phyloP scores from a whole-genome alignment of 1,139 yeast genomes.

The Yamadazyma diospyri region DNA sequence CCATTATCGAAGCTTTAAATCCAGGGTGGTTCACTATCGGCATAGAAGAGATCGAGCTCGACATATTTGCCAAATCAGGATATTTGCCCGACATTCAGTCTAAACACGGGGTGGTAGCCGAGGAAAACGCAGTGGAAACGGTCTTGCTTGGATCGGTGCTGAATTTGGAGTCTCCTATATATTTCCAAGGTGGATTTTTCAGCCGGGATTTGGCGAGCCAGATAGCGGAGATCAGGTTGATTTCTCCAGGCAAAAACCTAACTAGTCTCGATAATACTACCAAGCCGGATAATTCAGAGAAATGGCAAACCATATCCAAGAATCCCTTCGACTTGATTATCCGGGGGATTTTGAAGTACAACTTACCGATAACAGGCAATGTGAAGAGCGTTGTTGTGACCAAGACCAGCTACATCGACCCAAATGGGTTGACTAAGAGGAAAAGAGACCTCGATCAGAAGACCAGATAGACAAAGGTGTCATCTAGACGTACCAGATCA shows the following conservation, averaged over 20 bases:
- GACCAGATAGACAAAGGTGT: too few species aligned
- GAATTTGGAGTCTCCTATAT: slow-evolving; percentile 67
- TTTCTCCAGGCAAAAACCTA: slow-evolving; percentile 70
- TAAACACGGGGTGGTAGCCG: not conserved
- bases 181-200: slow-evolving; percentile 77
- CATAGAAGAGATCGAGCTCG: slow-evolving; percentile 68
- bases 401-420: slow-evolving; percentile 57
- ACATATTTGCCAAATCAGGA: slow-evolving; percentile 81
- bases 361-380: slow-evolving; percentile 60
- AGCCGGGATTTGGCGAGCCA: slow-evolving; percentile 55
- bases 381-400: slow-evolving; percentile 60
- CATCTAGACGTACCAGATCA: too few species aligned
- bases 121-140: slow-evolving; percentile 47
- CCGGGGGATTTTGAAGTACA: slow-evolving; percentile 78
- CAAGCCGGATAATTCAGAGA: slow-evolving; percentile 43
- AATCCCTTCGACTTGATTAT: slow-evolving; percentile 85
- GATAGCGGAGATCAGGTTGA: slow-evolving; percentile 65
- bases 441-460: too few species aligned
- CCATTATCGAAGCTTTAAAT: slow-evolving; percentile 75
- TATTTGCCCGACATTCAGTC: slow-evolving; percentile 26
- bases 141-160: slow-evolving; percentile 71
- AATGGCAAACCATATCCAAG: slow-evolving; percentile 74
- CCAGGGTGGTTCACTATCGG: slow-evolving; percentile 79
- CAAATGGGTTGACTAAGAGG: too few species aligned
- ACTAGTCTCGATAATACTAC: slow-evolving; percentile 28